These are phyloP conservation scores for Claviceps quebecensis DNA, from an alignment of 2,329 filamentous ascomycete species.

Conservation along the genomic window DNA sequence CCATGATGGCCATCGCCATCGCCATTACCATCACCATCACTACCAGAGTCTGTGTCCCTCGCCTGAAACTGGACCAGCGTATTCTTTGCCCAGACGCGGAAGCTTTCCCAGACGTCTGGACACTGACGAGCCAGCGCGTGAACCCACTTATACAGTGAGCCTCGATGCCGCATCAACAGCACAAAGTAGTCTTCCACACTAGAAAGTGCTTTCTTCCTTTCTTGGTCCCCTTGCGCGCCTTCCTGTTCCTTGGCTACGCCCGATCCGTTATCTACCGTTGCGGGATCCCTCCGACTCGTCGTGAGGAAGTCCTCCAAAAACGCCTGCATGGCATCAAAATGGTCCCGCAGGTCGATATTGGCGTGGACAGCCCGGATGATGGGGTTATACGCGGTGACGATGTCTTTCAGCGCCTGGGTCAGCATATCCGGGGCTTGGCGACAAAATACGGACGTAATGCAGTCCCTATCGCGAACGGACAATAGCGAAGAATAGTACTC, in stretches of 20 bases:
- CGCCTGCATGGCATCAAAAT: conserved; percentile 49
- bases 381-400: conserved; percentile 55
- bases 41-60: conserved; percentile 3
- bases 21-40: no score
- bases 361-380: conserved; percentile 61
- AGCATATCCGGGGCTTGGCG: conserved; percentile 55
- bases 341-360: conserved; percentile 54
- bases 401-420: conserved; percentile 52
- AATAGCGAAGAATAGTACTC: conserved; percentile 61
- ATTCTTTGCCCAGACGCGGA: conserved; percentile 45
- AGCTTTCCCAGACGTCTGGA: conserved; percentile 47
- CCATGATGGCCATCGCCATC: no score
- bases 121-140: conserved; percentile 56
- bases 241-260: conserved; percentile 1
- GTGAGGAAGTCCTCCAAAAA: conserved; percentile 63
- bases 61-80: conserved; percentile 41
- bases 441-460: conserved; percentile 53
- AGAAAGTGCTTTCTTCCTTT: conserved; percentile 23
- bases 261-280: not conserved
- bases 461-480: conserved; percentile 58
- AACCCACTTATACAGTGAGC: conserved; percentile 53
- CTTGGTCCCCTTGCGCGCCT: not conserved
- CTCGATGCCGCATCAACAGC: conserved; percentile 50
- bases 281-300: conserved; percentile 23
- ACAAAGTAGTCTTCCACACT: conserved; percentile 60